phyloP scores from a whole-genome alignment of 164 flowering plant genomes.

The Berberis vulgaris region DNA sequence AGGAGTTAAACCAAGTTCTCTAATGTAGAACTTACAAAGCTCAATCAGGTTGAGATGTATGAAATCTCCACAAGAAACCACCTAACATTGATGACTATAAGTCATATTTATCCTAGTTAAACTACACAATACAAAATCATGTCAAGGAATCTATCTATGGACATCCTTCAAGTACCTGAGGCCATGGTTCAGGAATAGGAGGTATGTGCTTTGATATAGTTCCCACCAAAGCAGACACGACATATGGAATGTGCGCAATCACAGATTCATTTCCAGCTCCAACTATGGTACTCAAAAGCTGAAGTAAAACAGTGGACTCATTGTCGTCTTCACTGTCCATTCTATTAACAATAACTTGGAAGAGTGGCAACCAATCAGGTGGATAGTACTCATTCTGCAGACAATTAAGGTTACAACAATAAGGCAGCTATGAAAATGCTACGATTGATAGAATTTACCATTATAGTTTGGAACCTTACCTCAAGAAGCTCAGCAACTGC shows the following conservation, averaged over 20 bases:
- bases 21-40: too few relatives aligned
- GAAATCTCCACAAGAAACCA: too few relatives aligned
- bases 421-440: neutral
- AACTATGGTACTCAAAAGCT: constrained; percentile 54
- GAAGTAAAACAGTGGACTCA: constrained; percentile 40
- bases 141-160: neutral
- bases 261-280: constrained; percentile 53
- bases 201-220: constrained; percentile 41
- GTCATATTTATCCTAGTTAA: neutral
- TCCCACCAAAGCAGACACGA: constrained; percentile 33
- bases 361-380: constrained; percentile 71
- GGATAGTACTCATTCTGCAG: constrained; percentile 72
- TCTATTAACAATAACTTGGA: constrained; percentile 45
- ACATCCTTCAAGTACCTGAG: constrained; percentile 40
- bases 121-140: neutral
- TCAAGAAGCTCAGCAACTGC: constrained; percentile 64
- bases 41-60: too few relatives aligned
- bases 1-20: too few relatives aligned
- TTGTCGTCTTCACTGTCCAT: constrained; percentile 40
- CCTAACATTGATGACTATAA: neutral
- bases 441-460: neutral
- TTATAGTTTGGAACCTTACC: constrained; percentile 20
- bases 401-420: neutral
- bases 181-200: constrained; percentile 52
- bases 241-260: constrained; percentile 44